Base-by-base conservation (phyloP, 2,329 filamentous ascomycete genomes). In the Fulvia fulva region DNA sequence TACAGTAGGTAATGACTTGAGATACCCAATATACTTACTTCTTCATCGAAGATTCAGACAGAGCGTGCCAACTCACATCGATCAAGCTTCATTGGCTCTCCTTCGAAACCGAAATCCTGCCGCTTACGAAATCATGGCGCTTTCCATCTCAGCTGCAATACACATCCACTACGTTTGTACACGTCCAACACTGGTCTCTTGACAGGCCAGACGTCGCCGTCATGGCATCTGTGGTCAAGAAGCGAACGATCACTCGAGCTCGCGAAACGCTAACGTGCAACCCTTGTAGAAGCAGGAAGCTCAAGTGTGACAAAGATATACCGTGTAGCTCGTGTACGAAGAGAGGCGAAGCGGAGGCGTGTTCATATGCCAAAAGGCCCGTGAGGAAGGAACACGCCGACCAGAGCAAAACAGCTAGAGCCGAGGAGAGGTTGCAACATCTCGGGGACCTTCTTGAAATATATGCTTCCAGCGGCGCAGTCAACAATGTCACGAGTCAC, bases 241-340 rank as follows among this genome's bases (percentile, higher is more conserved):
- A 59, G 45, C 59, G 60, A 41, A 46, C 55, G 11, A 62, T 60
- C 26, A 62, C 60, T 2, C 55, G 60, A 9, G 56, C 55, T 25
- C 37, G 60, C 22, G 51, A 59, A 23, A 53, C 57, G 4, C 44
- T 62, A 30, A 60, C 60, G 3, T 60, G 60, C 11, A 22, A 46
- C 9, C 34, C 49, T 37, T 59, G 57, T 23, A 22, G 57, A 1
- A 25, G 43, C 19, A 28, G 57, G n/a, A 62, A 62, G 46, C 46
- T 60, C 12, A 62, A 60, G 50, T 60, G 60, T 37, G 54, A 59
- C 45, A 49, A 44, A 41, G 50, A 47, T 5, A n/a, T 57, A 1
- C 59, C 59, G 1, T 62, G 60, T 30, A 21, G 43, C 30, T 49
- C 54, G 2, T 62, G 60, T 43, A 26, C 44, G 23, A 57, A 57